Evolutionary conservation across 2,329 filamentous ascomycete genomes (phyloP), one percentile per base, ranked within the genome.

Genomic region (Colletotrichum noveboracense): DNA sequence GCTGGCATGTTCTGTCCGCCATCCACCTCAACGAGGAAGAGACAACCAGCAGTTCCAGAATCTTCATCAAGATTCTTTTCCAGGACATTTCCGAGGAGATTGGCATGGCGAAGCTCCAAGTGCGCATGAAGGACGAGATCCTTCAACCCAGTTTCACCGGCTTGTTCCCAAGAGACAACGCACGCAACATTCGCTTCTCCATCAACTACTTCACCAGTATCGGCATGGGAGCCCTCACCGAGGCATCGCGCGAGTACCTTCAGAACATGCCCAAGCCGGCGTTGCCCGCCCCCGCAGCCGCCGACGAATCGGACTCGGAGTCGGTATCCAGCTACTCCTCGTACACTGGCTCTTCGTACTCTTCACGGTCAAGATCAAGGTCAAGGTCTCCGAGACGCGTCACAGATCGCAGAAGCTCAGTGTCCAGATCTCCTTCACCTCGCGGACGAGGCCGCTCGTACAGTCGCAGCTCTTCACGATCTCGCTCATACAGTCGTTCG

Each of bases 121-220:
- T 93, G 61, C 92, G 94, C 21, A 90, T 98, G 85, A 92, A 90
- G 78, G 96, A 98, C 79, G 94, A 97, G 58, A 90, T 92, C 66
- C 88, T 98, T 52, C 93, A 93, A 76, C 92, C 95, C 66, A 94
- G 91, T 82, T 92, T 98, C 75, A 92, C 93, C 52, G 96, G 96
- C 34, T 87, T 99, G 58, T 98, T 99, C 89, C 97, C 97, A 1
- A 93, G 89, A 76, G 96, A 98, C 83, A 95, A 96, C 81, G 92
- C 96, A 28, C 93, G 95, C 82, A 97, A 98, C 85, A 96, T 96
- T 52, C 93, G 96, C 70, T 99, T 99, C 88, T 95, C 96, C 66
- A 98, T 99, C 92, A 99, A 99, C 86, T 99, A 98, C 89, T 98
- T 99, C 84, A 99, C 97, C 12, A 97, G 96, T 81, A 98, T 99